Evolutionary conservation across 208 protist genomes (phyloP), one percentile per base, ranked within the genome.

Genomic region (Trypanosoma conorhini): DNA sequence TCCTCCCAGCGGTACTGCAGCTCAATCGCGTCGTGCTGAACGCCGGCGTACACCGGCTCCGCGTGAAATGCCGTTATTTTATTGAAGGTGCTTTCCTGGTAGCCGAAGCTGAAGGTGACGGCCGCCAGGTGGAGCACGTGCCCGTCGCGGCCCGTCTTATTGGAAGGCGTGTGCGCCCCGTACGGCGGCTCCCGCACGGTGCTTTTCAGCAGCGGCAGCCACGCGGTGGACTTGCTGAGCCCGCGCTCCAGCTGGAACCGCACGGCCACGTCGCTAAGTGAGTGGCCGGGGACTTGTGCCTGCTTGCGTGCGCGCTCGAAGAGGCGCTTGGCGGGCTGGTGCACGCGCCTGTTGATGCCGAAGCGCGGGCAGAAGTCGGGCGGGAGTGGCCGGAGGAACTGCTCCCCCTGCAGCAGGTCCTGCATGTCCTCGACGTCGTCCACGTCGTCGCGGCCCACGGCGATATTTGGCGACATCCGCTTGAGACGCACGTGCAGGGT

Each of bases 141-240:
- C 35, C 51, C 63, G n/a, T 58, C 26, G 8, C 56, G 30, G 30
- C 17, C 24, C 48, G 5, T 17, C 52, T 24, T 57, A 19, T 57
- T 30, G 12, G 46, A 9, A 13, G 5, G 28, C 12, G 17, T 63
- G 35, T 50, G 38, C 55, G 9, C 10, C 21, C 57, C 55, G 22
- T 38, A 48, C 28, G 26, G 17, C 19, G 28, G 3, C 7, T 17
- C 1, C 5, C 38, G 35, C 35, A 51, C 10, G 28, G 31, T 65
- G 1, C 15, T 19, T 52, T 59, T 50, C 33, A 83, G 70, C 1
- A 95, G 28, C 21, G 89, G 87, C 33, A 92, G 52, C 89, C 89
- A 95, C 40, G 85, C 84, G 21, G 87, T 91, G 51, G 91, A 77
- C 71, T 88, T 88, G 21, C 76, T 67, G 12, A 89, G 66, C 15